phyloP scores from a whole-genome alignment of 352 stramenopile genomes.

The Phytopythium vexans region DNA sequence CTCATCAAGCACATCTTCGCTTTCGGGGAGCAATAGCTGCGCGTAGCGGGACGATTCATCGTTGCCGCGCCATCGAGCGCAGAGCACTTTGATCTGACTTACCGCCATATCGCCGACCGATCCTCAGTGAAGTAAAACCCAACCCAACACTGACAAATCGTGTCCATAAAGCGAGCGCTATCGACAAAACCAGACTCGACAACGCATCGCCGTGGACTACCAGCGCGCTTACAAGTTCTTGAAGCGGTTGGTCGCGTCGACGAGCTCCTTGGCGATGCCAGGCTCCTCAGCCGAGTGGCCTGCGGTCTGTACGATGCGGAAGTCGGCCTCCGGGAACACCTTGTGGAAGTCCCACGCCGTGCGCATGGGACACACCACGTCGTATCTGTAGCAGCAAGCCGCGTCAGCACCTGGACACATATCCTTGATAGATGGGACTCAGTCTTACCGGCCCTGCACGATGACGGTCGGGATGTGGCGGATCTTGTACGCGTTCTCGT shows the following conservation, averaged over 20 bases:
- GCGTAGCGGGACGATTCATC: too few species aligned
- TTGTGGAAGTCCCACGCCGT: constrained; percentile 88
- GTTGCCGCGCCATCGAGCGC: too few species aligned
- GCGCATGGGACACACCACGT: constrained; percentile 87
- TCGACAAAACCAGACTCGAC: not conserved
- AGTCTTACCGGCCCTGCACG: constrained; percentile 78
- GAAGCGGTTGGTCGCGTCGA: constrained; percentile 73
- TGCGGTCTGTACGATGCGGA: constrained; percentile 69
- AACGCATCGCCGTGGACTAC: not conserved
- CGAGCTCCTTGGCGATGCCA: constrained; percentile 67
- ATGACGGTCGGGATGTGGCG: constrained; percentile 91
- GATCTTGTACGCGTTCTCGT: constrained; percentile 90
- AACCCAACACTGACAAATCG: too few species aligned
- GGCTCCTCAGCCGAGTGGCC: constrained; percentile 77
- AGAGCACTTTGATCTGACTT: too few species aligned
- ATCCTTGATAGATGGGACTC: not conserved
- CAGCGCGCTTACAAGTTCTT: constrained; percentile 23
- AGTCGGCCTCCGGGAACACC: constrained; percentile 61
- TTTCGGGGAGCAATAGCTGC: too few species aligned
- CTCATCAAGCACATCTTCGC: too few species aligned
- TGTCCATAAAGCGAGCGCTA: constrained; percentile 40
- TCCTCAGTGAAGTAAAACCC: too few species aligned
- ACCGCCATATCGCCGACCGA: too few species aligned
- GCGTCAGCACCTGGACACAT: not conserved
- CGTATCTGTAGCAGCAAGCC: constrained; percentile 41